A percentile compares a stretch with the other conserved stretches of the same genome.
Evolutionary conservation across 1,139 yeast genomes (phyloP).

Genomic region (Blastobotrys persicus): DNA sequence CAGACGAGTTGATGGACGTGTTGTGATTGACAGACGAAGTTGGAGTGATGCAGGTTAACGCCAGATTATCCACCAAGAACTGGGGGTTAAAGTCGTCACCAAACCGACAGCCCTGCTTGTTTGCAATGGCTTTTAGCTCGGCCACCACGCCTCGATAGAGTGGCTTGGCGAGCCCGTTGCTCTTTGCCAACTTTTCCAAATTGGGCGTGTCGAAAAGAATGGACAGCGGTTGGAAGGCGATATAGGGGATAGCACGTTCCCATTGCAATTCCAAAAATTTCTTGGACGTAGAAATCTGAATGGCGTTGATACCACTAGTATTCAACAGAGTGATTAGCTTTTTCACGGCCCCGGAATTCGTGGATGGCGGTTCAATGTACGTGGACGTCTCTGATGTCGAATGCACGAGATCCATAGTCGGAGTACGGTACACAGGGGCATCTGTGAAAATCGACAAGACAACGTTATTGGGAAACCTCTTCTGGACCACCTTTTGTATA

Average conservation of each 20-base stretch:
- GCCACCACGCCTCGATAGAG: conserved; percentile 72
- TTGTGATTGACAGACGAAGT: conserved; percentile 26
- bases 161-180: conserved; percentile 80
- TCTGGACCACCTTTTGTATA: conserved; percentile 31
- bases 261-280: conserved; percentile 73
- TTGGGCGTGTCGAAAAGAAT: conserved; percentile 67
- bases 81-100: conserved; percentile 7
- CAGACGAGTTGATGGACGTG: conserved; percentile 31
- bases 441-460: conserved; percentile 29
- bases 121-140: conserved; percentile 71
- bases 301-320: conserved; percentile 23
- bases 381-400: conserved; percentile 13
- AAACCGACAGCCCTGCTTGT: conserved; percentile 26
- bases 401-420: conserved; percentile 15
- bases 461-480: conserved; percentile 28
- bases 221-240: conserved; percentile 74
- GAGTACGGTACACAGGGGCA: conserved; percentile 20
- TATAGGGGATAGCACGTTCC: conserved; percentile 76
- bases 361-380: conserved; percentile 16
- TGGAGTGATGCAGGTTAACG: conserved; percentile 16
- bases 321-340: conserved; percentile 10
- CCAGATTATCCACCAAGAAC: conserved; percentile 15
- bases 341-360: conserved; percentile 7
- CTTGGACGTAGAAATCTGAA: conserved; percentile 22
- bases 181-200: conserved; percentile 51